A percentile compares a stretch with the other conserved stretches of the same genome.
phyloP scores from a whole-genome alignment of 1,284 basidiomycete species.

The Pseudozyma sp. region DNA sequence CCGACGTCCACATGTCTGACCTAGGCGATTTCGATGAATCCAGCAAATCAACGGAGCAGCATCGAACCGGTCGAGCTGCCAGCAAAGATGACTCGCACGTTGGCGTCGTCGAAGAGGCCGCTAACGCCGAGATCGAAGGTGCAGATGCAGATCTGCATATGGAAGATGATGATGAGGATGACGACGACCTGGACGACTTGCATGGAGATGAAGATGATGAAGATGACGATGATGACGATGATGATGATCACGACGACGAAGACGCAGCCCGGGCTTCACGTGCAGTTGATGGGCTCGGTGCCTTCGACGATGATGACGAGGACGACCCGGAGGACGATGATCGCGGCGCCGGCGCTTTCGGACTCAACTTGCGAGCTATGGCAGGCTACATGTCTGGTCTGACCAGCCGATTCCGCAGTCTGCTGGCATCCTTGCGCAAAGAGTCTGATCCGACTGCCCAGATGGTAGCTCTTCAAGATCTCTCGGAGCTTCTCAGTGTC shows the following conservation, averaged over 20 bases:
- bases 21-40: conserved; percentile 9
- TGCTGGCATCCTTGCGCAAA: conserved; percentile 57
- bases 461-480: conserved; percentile 85
- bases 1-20: conserved; percentile 35
- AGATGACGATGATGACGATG: conserved; percentile 25
- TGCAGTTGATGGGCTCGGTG: conserved; percentile 24
- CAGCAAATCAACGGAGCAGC: conserved; percentile 4
- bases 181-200: conserved; percentile 22
- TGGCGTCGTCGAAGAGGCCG: conserved; percentile 25
- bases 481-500: conserved; percentile 93
- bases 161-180: conserved; percentile 18
- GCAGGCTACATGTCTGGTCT: conserved; percentile 63
- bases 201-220: conserved; percentile 21
- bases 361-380: conserved; percentile 61
- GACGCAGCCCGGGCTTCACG: conserved; percentile 19
- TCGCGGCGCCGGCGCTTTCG: conserved; percentile 51
- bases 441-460: conserved; percentile 77
- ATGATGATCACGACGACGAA: conserved; percentile 27
- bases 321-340: conserved; percentile 37
- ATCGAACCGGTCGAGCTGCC: background rate
- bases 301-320: conserved; percentile 41
- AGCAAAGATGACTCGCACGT: conserved; percentile 5
- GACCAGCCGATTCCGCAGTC: conserved; percentile 51
- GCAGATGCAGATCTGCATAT: conserved; percentile 13
- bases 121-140: background rate